Evolutionary conservation across 2,329 filamentous ascomycete genomes (phyloP).

Genomic region (Grosmannia serpens): DNA sequence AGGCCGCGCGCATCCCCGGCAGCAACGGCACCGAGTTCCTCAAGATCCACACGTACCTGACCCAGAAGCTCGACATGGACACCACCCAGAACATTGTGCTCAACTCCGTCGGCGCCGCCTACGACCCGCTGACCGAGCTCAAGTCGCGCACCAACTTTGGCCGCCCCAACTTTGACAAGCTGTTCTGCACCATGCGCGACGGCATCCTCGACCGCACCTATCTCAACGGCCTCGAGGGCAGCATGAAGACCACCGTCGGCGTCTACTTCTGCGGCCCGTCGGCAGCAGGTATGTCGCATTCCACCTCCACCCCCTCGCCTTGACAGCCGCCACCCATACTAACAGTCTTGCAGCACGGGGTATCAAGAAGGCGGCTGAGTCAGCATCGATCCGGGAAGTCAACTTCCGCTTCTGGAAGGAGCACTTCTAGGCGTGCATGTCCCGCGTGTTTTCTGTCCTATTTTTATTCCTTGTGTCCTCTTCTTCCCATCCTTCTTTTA

Average conservation of each 20-base stretch:
- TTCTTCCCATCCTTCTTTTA: not conserved
- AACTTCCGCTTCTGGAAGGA: conserved; percentile 99
- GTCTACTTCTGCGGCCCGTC: conserved; percentile 97
- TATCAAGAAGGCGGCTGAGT: conserved; percentile 71
- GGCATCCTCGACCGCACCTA: conserved; percentile 81
- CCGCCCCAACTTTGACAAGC: conserved; percentile 71
- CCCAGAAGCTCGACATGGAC: conserved; percentile 82
- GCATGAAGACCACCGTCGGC: conserved; percentile 72
- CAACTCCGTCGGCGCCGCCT: conserved; percentile 78
- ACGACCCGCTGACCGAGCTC: conserved; percentile 87
- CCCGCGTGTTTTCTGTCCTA: not conserved
- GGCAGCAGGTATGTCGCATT: conserved; percentile 38
- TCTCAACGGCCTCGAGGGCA: conserved; percentile 67
- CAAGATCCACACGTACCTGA: conserved; percentile 96
- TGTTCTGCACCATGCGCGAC: conserved; percentile 77
- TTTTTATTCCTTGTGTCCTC: not conserved
- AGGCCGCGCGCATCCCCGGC: conserved; percentile 54
- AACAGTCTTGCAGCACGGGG: conserved; percentile 52
- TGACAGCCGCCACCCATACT: conserved; percentile 14
- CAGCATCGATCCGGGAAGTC: conserved; percentile 64
- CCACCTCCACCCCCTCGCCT: not conserved
- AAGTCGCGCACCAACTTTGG: conserved; percentile 88
- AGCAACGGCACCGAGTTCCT: conserved; percentile 72
- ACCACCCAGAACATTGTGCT: conserved; percentile 94
- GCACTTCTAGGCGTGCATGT: conserved; percentile 49